Percentiles rank a stretch among this genome's conserved stretches.
These are phyloP conservation scores for Helianthus annuus DNA, from an alignment of 129 eudicot genomes.

Conservation along the genomic window DNA sequence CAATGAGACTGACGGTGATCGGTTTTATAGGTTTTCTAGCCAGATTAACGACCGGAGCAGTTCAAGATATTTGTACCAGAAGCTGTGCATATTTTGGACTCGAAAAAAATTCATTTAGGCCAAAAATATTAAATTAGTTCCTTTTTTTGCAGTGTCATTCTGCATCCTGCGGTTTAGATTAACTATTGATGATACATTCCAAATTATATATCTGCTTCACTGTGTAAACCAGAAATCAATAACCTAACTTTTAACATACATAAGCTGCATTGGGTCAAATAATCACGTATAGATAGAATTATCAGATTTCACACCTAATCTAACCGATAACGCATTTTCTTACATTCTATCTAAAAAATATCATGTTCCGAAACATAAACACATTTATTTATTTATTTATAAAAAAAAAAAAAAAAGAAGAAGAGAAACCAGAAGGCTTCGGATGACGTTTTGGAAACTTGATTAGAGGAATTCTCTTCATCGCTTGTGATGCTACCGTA, in stretches of 20 bases:
- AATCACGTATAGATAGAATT: neutral
- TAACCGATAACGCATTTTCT: neutral
- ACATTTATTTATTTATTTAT: neutral
- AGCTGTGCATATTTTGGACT: neutral
- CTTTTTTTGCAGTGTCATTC: neutral
- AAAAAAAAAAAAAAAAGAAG: neutral
- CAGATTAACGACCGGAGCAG: too few species aligned
- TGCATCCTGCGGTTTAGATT: neutral
- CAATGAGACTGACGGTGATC: too few species aligned
- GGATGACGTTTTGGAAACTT: slow-evolving; percentile 70
- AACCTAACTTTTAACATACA: neutral
- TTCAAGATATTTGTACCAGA: too few species aligned
- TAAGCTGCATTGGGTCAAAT: neutral
- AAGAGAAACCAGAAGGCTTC: slow-evolving; percentile 46
- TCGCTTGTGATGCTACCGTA: slow-evolving; percentile 48
- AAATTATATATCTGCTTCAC: neutral
- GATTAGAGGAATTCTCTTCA: slow-evolving; percentile 86
- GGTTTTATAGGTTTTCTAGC: too few species aligned
- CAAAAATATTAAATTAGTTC: neutral
- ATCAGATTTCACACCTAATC: neutral
- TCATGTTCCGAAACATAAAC: neutral
- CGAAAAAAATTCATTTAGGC: neutral
- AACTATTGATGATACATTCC: neutral
- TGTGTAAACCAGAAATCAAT: neutral
- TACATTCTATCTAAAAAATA: neutral